A percentile compares a stretch with the other conserved stretches of the same genome.
These are phyloP conservation scores for Populus deltoides DNA, from an alignment of 345 rosid genomes.

Conservation along the genomic window DNA sequence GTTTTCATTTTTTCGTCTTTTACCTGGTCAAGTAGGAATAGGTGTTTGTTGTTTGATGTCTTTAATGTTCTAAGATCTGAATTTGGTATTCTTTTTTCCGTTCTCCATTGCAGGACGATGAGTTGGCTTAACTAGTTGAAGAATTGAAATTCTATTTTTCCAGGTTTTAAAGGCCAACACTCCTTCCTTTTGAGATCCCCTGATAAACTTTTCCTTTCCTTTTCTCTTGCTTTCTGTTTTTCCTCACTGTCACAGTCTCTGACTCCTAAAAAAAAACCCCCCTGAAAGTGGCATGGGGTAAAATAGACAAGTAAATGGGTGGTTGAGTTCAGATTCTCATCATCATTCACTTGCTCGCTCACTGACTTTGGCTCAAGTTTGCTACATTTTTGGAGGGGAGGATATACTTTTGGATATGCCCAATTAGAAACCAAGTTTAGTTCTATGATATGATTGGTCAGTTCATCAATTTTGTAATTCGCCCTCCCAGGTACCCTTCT, in stretches of 20 bases:
- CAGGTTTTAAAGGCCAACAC: too few species aligned
- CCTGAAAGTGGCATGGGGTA: neutral
- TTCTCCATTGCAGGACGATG: neutral
- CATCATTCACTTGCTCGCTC: neutral
- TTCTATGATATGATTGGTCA: conserved; percentile 69
- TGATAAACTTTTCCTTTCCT: neutral
- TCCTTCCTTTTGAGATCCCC: neutral
- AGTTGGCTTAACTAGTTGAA: neutral
- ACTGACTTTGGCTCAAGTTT: neutral
- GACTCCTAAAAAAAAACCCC: neutral
- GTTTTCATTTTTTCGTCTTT: neutral
- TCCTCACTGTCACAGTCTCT: neutral
- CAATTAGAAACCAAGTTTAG: neutral
- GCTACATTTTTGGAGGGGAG: conserved; percentile 1
- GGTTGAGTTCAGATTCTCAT: neutral
- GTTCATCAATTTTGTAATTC: conserved; percentile 95
- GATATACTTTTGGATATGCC: conserved; percentile 11
- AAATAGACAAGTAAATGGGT: neutral
- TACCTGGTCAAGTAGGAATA: neutral
- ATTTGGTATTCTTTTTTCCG: neutral
- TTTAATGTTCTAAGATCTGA: conserved; percentile 16
- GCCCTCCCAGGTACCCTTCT: conserved; percentile 82
- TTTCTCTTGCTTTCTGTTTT: neutral
- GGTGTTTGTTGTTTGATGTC: neutral
- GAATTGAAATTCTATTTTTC: neutral